phyloP scores from a whole-genome alignment of 164 flowering plant genomes.

The Tetracentron sinense region DNA sequence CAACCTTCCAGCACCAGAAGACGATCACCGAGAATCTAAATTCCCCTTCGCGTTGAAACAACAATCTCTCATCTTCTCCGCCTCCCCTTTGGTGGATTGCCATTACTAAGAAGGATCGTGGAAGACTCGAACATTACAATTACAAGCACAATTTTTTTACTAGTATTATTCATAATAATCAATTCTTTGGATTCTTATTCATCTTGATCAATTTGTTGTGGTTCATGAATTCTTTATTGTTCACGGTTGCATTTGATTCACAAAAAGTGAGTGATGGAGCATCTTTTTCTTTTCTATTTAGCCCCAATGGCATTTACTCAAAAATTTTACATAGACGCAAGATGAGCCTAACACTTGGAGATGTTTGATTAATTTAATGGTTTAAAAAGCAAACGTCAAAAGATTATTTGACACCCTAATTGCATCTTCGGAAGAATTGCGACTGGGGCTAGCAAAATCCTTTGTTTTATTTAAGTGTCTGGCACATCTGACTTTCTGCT shows the following conservation, averaged over 20 bases:
- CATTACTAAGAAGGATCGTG: conserved; percentile 34
- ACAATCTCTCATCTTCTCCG: conserved; percentile 44
- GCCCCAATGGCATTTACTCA: too few species aligned
- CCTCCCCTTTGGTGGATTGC: conserved; percentile 66
- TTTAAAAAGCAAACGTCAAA: too few species aligned
- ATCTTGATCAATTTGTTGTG: conserved; percentile 12
- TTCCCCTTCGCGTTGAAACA: conserved; percentile 34
- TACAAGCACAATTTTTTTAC: conserved; percentile 6
- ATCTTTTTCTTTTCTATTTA: conserved; percentile 9
- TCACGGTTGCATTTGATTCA: conserved; percentile 14
- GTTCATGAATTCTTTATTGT: background rate
- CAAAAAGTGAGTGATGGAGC: conserved; percentile 24
- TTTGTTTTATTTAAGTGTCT: too few species aligned
- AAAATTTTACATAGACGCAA: too few species aligned
- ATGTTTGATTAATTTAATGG: too few species aligned
- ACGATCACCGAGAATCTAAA: conserved; percentile 36
- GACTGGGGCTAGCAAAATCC: too few species aligned
- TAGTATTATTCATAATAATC: conserved; percentile 1
- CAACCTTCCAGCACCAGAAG: conserved; percentile 78
- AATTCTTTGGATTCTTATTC: conserved; percentile 9
- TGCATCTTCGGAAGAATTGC: too few species aligned
- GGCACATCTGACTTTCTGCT: too few species aligned
- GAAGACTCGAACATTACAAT: conserved; percentile 11
- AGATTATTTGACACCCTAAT: too few species aligned
- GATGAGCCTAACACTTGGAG: too few species aligned